Evolutionary conservation across 208 protist species (phyloP), one percentile per base, ranked within the genome.

Genomic region (Polymyxa betae): DNA sequence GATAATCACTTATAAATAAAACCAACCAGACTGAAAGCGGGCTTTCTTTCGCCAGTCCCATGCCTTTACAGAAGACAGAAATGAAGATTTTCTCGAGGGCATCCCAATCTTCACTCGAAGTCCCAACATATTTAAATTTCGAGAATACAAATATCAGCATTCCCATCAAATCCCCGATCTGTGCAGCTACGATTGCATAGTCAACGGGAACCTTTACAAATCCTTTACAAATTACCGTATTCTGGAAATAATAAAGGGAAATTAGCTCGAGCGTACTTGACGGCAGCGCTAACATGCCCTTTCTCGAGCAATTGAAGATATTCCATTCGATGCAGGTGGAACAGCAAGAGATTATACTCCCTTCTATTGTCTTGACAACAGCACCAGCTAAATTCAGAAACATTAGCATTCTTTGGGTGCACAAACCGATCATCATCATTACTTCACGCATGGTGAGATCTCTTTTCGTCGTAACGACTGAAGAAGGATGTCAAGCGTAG

Each of bases 1-100:
- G 72, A 82, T 20, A n/a, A 20, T 82, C 35, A 5, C 5, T 38
- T 82, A 82, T n/a, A 45, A 82, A 35, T 5, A 43, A 5, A 35
- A 82, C 72, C 12, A 38, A 82, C 72, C 72, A 82, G 40, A 82
- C 72, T 12, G 16, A 16, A 20, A 82, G n/a, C 5, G 72, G 72
- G 35, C 72, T 82, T 35, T 82, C 72, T n/a, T 82, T 82, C 10
- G 72, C 5, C n/a, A 82, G 35, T 38, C 72, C 40, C 72, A 82
- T 82, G 35, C 12, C n/a, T 43, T 43, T 35, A n/a, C 72, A 82
- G n/a, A 82, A 82, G n/a, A 35, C n/a, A 5, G 35, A 45, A 43
- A 45, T 82, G 72, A 82, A 82, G 16, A 82, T 5, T 5, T 12
- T 5, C 72, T 82, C 16, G 16, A 82, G 40, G 16, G 5, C 10